phyloP scores from a whole-genome alignment of 805 yeast species.

The Alloascoidea hylecoeti region DNA sequence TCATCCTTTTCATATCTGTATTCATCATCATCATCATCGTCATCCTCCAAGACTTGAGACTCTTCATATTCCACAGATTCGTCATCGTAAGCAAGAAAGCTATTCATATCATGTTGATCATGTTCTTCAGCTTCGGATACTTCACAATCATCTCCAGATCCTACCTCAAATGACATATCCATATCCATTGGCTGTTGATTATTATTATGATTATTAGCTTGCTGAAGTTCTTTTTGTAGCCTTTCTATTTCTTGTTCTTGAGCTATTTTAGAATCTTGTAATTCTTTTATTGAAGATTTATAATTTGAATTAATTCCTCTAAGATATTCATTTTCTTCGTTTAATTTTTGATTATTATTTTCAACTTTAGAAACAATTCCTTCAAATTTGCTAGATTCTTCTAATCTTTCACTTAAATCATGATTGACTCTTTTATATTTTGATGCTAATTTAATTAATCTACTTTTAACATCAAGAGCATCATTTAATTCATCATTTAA shows the following conservation, averaged over 20 bases:
- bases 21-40: too few relatives aligned
- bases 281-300: neutral
- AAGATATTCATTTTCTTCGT: slow-evolving; percentile 1
- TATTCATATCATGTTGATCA: too few relatives aligned
- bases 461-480: neutral
- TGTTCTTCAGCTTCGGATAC: too few relatives aligned
- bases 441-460: neutral
- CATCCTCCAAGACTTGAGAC: too few relatives aligned
- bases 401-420: neutral
- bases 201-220: too few relatives aligned
- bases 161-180: too few relatives aligned
- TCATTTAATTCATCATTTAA: neutral
- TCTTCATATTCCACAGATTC: too few relatives aligned
- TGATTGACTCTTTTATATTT: neutral
- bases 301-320: neutral
- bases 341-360: neutral
- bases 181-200: too few relatives aligned
- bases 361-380: neutral
- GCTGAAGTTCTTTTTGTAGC: neutral
- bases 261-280: neutral
- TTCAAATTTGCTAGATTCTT: neutral
- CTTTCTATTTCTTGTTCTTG: neutral
- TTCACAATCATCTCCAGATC: too few relatives aligned
- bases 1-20: neutral
- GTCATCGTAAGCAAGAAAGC: too few relatives aligned